Base-by-base conservation (phyloP, 306 rosid genomes). In the Trifolium subterraneum region DNA sequence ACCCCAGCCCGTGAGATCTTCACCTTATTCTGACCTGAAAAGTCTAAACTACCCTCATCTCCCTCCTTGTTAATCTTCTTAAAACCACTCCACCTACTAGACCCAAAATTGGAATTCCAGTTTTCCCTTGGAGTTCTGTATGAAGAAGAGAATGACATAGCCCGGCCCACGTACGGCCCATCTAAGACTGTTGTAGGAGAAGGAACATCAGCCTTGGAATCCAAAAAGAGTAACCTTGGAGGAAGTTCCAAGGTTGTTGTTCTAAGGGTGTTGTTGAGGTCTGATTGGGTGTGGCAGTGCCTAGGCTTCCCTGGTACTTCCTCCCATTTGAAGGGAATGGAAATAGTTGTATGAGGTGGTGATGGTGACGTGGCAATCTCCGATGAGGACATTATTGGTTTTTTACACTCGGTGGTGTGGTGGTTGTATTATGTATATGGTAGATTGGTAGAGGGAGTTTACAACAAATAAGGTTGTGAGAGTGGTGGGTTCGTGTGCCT, bases 241-340 rank as follows among this genome's bases (percentile, higher is more conserved):
- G 99, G 99, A 44, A 90, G 87, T 25, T 90, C 96, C 80, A 94
- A 75, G 23, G 58, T 66, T 3, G 96, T 76, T 79, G 52, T 33
- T 33, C 1, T 36, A 16, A 23, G 52, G 1, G 1, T 67, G 11
- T 14, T 71, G 15, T 44, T 56, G 51, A 84, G 79, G 71, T 84
- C 79, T 33, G 83, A 36, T 44, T 71, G 67, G 59, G 63, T 72
- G 76, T 61, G 52, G 70, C 70, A 56, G 69, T 33, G 78, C 44
- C 92, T 72, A 3, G 97, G 97, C 76, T 88, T 94, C 7, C 99
- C 99, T 12, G 99, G 99, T 10, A 89, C 96, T 72, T 92, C 99
- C 73, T 94, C 99, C 99, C 99, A 94, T 79, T 79, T 79, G 76
- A 94, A 94, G 0, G 99, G 96, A 52, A 94, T 75, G 0, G 99